Evolutionary conservation across 352 stramenopile genomes (phyloP), one percentile per base, ranked within the genome.

Genomic region (Phytopythium sindhum): DNA sequence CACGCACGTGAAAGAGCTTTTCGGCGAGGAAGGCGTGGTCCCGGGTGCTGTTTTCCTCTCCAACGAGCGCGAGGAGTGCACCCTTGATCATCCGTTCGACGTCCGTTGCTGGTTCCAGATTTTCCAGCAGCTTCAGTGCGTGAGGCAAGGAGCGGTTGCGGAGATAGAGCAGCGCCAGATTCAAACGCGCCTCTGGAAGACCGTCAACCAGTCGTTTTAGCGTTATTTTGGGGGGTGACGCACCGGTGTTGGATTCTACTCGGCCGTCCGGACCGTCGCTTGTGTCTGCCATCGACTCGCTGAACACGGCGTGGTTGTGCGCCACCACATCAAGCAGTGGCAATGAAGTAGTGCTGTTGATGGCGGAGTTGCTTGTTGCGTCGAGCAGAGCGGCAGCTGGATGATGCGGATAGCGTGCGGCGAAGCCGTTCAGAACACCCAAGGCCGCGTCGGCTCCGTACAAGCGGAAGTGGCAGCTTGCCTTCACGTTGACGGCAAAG

Each of bases 361-460:
- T 6, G 26, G 11, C 23, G 14, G 35, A n/a, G 41, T 19, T 12
- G 14, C 29, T 55, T 19, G 9, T 51, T 48, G 10, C 47, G 21
- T 28, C 67, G 52, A 21, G 48, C 57, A 57, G 65, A 75, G 8
- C 21, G 4, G 52, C 33, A 17, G 55, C 41, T 4, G 74, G 65
- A n/a, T 89, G 77, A 0, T 61, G 67, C 1, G 77, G 77, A 53
- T 78, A 77, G 15, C 77, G 68, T 28, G 89, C 75, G 2, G 66
- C 74, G 26, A 97, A 87, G 42, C 77, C 78, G 35, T 97, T 89
- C 0, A 99, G 79, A 60, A 98, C 93, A 17, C 84, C 65, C 35
- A 90, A 80, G 1, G 80, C 80, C 37, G 86, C 79, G 12, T 69
- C 59, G 1, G 75, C 75, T n/a, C 74, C 81, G 41, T 88, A 88